Conservation (phyloP, 2,329 filamentous ascomycete genomes). For the Pyrenophora graminea region DNA sequence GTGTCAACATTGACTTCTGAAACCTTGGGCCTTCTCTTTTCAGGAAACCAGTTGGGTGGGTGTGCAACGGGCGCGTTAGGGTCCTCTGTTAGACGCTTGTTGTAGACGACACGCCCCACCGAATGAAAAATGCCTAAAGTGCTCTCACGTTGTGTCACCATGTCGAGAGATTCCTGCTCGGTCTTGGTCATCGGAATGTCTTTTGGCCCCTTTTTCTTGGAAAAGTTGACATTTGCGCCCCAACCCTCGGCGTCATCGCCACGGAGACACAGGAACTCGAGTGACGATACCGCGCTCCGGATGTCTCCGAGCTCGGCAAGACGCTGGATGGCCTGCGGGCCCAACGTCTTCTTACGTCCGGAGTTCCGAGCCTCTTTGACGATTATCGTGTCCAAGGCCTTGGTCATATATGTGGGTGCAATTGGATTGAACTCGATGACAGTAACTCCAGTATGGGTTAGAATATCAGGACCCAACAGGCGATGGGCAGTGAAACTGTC, state of each 20-base stretch:
- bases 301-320: slow-evolving; percentile 90
- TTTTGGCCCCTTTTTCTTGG: slow-evolving; percentile 58
- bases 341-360: slow-evolving; percentile 73
- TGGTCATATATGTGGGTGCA: slow-evolving; percentile 81
- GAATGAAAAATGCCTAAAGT: slow-evolving; percentile 95
- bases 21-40: slow-evolving; percentile 49
- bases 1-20: slow-evolving; percentile 61
- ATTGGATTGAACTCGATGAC: slow-evolving; percentile 93
- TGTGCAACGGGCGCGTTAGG: slow-evolving; percentile 42
- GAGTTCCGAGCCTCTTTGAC: slow-evolving; percentile 83
- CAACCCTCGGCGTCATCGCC: slow-evolving; percentile 80
- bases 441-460: slow-evolving; percentile 76
- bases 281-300: slow-evolving; percentile 84
- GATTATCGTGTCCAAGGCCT: slow-evolving; percentile 80
- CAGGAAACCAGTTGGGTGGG: slow-evolving; percentile 53
- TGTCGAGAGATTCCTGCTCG: slow-evolving; percentile 77
- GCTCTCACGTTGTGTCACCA: slow-evolving; percentile 84
- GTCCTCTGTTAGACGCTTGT: slow-evolving; percentile 71
- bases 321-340: slow-evolving; percentile 74
- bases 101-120: slow-evolving; percentile 94
- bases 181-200: slow-evolving; percentile 70
- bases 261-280: slow-evolving; percentile 90
- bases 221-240: slow-evolving; percentile 74
- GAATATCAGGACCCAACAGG: slow-evolving; percentile 82
- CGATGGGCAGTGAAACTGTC: slow-evolving; percentile 94